These are phyloP conservation scores for Venturia effusa DNA, from an alignment of 2,329 filamentous ascomycete species.

Conservation along the genomic window DNA sequence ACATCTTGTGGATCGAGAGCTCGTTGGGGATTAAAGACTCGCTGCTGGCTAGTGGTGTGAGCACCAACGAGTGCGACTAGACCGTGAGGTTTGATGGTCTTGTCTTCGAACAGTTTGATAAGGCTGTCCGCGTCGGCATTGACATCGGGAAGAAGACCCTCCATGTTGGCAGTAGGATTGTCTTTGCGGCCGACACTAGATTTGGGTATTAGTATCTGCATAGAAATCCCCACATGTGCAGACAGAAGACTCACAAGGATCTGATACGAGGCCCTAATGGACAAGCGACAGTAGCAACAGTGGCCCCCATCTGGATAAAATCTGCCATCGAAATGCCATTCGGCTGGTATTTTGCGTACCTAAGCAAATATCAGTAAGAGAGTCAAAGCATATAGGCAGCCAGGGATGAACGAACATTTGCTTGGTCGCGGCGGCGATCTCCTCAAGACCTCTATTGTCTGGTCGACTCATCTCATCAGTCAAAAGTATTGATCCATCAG, in stretches of 20 bases:
- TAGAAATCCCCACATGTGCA: neutral
- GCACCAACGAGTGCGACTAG: slow-evolving; percentile 27
- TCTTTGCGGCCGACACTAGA: slow-evolving; percentile 27
- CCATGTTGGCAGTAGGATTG: slow-evolving; percentile 22
- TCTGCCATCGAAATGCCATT: slow-evolving; percentile 28
- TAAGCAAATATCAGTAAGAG: neutral
- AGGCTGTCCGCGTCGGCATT: slow-evolving; percentile 23
- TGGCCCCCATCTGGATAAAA: slow-evolving; percentile 28
- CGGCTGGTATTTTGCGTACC: slow-evolving; percentile 20
- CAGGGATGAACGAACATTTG: slow-evolving; percentile 5
- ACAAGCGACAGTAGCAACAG: slow-evolving; percentile 27
- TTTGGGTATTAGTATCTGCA: neutral
- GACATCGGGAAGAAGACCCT: slow-evolving; percentile 24
- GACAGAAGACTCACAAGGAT: slow-evolving; percentile 14
- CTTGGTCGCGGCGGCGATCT: slow-evolving; percentile 22
- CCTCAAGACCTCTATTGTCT: slow-evolving; percentile 21
- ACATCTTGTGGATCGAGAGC: slow-evolving; percentile 27
- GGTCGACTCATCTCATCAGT: slow-evolving; percentile 19
- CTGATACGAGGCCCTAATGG: slow-evolving; percentile 28
- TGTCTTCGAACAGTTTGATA: slow-evolving; percentile 26
- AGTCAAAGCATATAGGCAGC: neutral
- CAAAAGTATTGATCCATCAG: slow-evolving; percentile 24
- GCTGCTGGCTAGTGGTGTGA: slow-evolving; percentile 27
- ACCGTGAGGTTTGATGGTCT: slow-evolving; percentile 28
- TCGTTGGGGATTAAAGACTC: slow-evolving; percentile 22